A percentile compares a stretch with the other conserved stretches of the same genome.
Evolutionary conservation across 805 yeast genomes (phyloP).

Genomic region (Wickerhamiella azyma): DNA sequence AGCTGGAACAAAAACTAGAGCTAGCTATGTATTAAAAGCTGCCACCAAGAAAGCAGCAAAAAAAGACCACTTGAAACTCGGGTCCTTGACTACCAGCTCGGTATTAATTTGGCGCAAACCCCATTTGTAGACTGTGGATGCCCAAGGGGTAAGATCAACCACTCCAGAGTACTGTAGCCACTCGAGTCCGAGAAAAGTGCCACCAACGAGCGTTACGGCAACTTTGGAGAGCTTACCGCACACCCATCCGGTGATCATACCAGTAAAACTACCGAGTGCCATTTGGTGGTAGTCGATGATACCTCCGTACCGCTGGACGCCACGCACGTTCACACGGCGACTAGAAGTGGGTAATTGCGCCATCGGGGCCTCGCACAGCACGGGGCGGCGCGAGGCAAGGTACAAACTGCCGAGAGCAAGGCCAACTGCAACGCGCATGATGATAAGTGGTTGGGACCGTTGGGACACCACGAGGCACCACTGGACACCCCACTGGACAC

Average conservation of each 20-base stretch:
- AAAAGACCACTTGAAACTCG: constrained; percentile 49
- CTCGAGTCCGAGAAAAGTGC: constrained; percentile 33
- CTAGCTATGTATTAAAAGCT: constrained; percentile 16
- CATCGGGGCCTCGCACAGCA: constrained; percentile 5
- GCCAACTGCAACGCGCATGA: constrained; percentile 5
- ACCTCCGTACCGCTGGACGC: constrained; percentile 17
- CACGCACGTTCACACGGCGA: constrained; percentile 9
- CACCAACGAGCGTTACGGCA: constrained; percentile 37
- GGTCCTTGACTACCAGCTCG: constrained; percentile 39
- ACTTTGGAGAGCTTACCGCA: constrained; percentile 48
- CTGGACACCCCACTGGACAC: no score
- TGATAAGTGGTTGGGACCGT: not conserved
- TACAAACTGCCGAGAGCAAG: not conserved
- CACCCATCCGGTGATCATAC: constrained; percentile 43
- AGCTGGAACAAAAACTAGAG: no score
- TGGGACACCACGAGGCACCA: no score
- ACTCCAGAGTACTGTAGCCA: constrained; percentile 45
- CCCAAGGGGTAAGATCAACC: constrained; percentile 18
- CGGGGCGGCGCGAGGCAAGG: constrained; percentile 1
- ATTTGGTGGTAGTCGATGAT: constrained; percentile 45
- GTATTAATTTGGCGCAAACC: constrained; percentile 28
- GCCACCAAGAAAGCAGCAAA: constrained; percentile 27
- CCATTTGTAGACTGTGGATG: constrained; percentile 21
- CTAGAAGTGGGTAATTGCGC: not conserved
- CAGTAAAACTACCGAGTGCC: constrained; percentile 49